These are phyloP conservation scores for Puccinia novopanici DNA, from an alignment of 1,284 basidiomycete species.

Conservation along the genomic window DNA sequence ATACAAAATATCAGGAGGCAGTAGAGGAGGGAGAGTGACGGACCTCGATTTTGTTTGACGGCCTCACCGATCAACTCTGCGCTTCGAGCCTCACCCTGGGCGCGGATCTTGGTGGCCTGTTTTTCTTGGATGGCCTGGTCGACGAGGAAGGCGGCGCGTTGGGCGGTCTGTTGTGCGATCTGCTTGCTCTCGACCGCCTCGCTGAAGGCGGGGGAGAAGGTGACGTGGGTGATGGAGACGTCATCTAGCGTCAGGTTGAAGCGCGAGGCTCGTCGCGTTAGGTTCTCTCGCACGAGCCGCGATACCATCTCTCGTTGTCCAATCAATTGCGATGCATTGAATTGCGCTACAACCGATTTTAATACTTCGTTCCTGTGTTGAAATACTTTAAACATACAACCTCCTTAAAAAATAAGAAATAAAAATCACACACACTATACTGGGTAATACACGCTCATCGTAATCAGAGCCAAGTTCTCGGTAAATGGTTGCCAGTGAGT, in stretches of 20 bases:
- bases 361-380: slow-evolving; percentile 85
- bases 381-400: no score
- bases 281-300: slow-evolving; percentile 84
- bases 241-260: slow-evolving; percentile 97
- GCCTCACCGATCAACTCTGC: slow-evolving; percentile 97
- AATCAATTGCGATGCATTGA: slow-evolving; percentile 97
- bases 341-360: slow-evolving; percentile 98
- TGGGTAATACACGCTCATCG: slow-evolving; percentile 82
- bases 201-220: slow-evolving; percentile 97
- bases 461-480: slow-evolving; percentile 94
- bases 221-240: slow-evolving; percentile 98
- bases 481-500: slow-evolving; percentile 83
- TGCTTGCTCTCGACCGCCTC: slow-evolving; percentile 99
- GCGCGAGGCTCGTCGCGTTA: slow-evolving; percentile 78
- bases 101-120: slow-evolving; percentile 94
- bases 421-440: slow-evolving; percentile 55
- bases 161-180: slow-evolving; percentile 97
- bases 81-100: slow-evolving; percentile 92
- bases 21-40: slow-evolving; percentile 62
- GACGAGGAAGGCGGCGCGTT: slow-evolving; percentile 95
- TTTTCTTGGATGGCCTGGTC: slow-evolving; percentile 99
- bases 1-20: no score
- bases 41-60: slow-evolving; percentile 88
- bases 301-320: slow-evolving; percentile 99
- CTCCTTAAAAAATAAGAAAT: not conserved